Base-by-base conservation (phyloP, 768 basidiomycete species). In the Auricularia heimuer region DNA sequence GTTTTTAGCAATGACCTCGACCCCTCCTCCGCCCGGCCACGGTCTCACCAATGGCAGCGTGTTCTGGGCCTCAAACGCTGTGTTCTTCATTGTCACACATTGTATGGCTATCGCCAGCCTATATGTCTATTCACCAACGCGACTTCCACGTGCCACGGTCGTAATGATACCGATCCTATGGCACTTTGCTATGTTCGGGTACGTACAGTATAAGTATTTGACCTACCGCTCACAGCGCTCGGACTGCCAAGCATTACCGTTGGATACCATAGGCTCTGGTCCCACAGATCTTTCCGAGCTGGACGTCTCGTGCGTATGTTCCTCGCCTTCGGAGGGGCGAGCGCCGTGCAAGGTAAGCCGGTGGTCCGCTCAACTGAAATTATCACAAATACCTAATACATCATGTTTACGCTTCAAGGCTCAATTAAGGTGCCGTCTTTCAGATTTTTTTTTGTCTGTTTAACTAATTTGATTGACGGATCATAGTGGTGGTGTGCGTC, bases 251-350 rank as follows among this genome's bases (percentile, higher is more conserved):
- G 24, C 12, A 64, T 62, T 45, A 63, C 60, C 33, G 78, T 88
- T 68, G 89, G 89, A 1, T 91, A 91, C 72, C 89, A 91, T 71
- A 81, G 89, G 44, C 74, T 92, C n/a, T 90, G 87, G 74, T 89
- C 89, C 3, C 90, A 91, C 70, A 81, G 83, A 3, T 80, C 88
- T 2, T 90, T 89, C 72, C 80, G 80, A 18, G 89, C 89, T 4
- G 76, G 76, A 1, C 64, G 81, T 18, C 77, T 77, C 11, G 81
- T 89, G 44, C 80, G 89, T 11, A 68, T 85, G 3, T 73, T 82
- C n/a, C 75, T 92, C 36, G 87, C 89, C 21, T 73, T 82, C 34
- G 75, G 91, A 71, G 90, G 90, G 0, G 83, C 86, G 3, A 82
- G 86, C 61, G 90, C 85, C 0, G 88, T 90, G 68, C 90, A 92